Base-by-base conservation (phyloP, 2,329 filamentous ascomycete species). In the Cladophialophora bantiana region DNA sequence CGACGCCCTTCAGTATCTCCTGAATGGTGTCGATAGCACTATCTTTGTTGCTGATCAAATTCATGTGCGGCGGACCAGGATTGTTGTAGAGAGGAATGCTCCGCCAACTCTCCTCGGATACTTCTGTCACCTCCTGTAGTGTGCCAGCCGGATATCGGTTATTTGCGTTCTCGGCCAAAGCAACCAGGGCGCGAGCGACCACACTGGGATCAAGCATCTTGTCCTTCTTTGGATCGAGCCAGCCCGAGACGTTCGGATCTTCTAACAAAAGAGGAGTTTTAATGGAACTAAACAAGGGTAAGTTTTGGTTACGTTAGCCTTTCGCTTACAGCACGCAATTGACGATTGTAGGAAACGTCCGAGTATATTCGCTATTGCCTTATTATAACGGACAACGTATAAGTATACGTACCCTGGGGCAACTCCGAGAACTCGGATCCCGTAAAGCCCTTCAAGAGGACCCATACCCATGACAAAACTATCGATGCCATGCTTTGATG, bases 401-500 rank as follows among this genome's bases (percentile, higher is more conserved):
- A n/a, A n/a, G n/a, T n/a, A n/a, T n/a, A 35, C 15, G 2, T 15
- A 55, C 31, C 53, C 62, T 9, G 62, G 62, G 6, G 62, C 53
- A 1, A 57, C 62, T 2, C 48, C 62, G 12, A 42, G 35, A 35
- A 57, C 36, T 7, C 53, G 53, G 12, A 59, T 64, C 0, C 83
- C 83, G 31, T 5, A 10, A 7, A 84, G 69, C 0, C 71, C 73
- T 18, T 87, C 85, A 4, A 88, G 78, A 0, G 77, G 74, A 0
- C 76, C 81, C 9, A 88, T 74, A 1, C 79, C 80, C 62, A 85
- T 81, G 7, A 88, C 68, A 40, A 85, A 77, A 5, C 81, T 82
- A 50, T 72, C 81, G 64, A 84, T 78, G 7, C 76, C 82, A 65
- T 83, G 80, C 66, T 85, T 85, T 1, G 80, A 80, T 7, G 83